Evolutionary conservation across 202 grass and related monocot species (phyloP), one percentile per base, ranked within the genome.

Genomic region (Cymbopogon flexuosus): DNA sequence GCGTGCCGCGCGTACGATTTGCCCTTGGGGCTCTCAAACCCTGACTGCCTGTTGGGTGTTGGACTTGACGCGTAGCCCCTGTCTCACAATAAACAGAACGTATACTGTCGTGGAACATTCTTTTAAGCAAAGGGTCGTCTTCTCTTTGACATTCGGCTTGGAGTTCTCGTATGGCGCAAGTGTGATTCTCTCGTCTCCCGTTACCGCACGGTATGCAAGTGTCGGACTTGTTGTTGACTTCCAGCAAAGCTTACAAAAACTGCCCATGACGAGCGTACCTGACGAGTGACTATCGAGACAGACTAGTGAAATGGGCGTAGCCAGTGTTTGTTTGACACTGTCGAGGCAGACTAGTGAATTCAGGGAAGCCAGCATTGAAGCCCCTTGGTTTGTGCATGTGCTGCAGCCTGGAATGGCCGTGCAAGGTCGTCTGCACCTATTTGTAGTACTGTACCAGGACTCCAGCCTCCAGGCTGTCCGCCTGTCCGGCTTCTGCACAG

Each of bases 101-200:
- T 42, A 42, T 19, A 19, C 74, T 7, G 10, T 11, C 62, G 14
- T 65, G 73, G 79, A 66, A 75, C 75, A 89, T 85, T 85, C 47
- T 77, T 71, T 9, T 21, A 46, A 10, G 65, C 42, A 73, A 56
- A 8, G 10, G 40, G 41, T 51, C 57, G 19, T 29, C 77, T 83
- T 51, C 29, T n/a, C 70, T 49, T 73, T 85, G 72, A 78, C 67
- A 56, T 62, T 24, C 70, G 54, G 8, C 7, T 40, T 70, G 73
- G 73, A 51, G 49, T 8, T 62, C 41, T 72, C 73, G 79, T 18
- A 4, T 60, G 67, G 35, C 65, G 23, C 36, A 13, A 68, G 18
- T 21, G 61, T 9, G 81, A 83, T 60, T 68, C 72, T 24, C 45
- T 34, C 9, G 18, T 36, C 43, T 23, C 1, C 75, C 27, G 27